Evolutionary conservation across 208 protist species (phyloP).

Genomic region (Histomonas meleagridis): DNA sequence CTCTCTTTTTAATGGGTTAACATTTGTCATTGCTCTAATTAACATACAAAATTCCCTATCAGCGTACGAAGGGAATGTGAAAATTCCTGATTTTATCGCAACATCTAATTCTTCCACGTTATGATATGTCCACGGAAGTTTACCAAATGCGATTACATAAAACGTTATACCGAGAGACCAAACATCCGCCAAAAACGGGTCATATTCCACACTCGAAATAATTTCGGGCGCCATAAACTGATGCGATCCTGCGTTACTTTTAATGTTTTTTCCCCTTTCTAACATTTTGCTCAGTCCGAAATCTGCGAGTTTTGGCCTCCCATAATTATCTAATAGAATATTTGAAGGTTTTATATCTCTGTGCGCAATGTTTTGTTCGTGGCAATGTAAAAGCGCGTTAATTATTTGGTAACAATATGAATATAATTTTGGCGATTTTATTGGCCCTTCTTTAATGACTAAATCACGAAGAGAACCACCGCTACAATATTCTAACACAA

Average conservation of each 20-base stretch:
- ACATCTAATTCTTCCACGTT: too few relatives aligned
- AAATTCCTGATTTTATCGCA: too few relatives aligned
- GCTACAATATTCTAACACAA: neutral
- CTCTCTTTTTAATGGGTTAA: too few relatives aligned
- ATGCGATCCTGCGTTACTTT: neutral
- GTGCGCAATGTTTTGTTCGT: neutral
- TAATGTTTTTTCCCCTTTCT: too few relatives aligned
- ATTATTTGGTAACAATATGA: neutral
- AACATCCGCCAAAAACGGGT: neutral
- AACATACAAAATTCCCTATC: too few relatives aligned
- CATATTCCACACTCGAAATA: neutral
- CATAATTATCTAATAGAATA: neutral
- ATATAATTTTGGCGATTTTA: neutral
- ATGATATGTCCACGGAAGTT: too few relatives aligned
- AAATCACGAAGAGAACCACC: neutral
- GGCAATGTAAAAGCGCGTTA: neutral
- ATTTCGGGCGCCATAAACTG: neutral
- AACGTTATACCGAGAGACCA: neutral
- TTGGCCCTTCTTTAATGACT: neutral
- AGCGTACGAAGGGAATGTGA: too few relatives aligned
- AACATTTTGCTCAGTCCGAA: neutral
- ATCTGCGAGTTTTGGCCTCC: neutral
- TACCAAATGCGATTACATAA: too few relatives aligned
- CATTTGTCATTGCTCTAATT: too few relatives aligned
- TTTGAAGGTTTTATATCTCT: neutral